Base-by-base conservation (phyloP, 352 stramenopile species). In the Phytophthora tubulina region DNA sequence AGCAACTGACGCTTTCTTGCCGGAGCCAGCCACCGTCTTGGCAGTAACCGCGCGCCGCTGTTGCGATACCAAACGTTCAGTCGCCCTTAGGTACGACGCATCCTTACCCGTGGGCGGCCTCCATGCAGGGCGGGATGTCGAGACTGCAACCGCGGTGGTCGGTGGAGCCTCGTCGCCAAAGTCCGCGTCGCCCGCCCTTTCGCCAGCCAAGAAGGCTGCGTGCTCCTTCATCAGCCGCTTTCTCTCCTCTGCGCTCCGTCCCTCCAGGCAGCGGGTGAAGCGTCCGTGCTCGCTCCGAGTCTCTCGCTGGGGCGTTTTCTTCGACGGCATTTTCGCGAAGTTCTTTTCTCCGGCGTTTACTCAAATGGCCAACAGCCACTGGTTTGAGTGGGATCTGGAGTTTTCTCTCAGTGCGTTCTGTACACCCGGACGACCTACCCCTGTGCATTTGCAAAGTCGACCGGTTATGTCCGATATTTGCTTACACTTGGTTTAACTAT, bases 281-380 rank as follows among this genome's bases (percentile, higher is more conserved):
- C 48, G 36, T 11, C 60, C 49, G 27, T 48, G 39, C 9, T 55
- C 49, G 15, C 48, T 39, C 4, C 61, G 61, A 3, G 50, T 59
- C 14, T 70, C 35, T 4, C 51, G 32, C 3, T 11, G 6, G n/a
- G 7, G 11, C 14, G 36, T 8, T 8, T 8, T 42, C 36, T 42
- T 42, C 36, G n/a, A 13, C 13, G 36, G 36, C 36, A 42, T 42
- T 13, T 13, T 42, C 36, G 13, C 36, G 8, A 2, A 21, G 21
- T 3, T 42, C 36, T 42, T 13, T 42, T 42, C 36, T 4, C 13
- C 3, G 3, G 36, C 36, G 13, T 13, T 1, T 13, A 5, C 36
- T 21, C 21, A 21, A 21, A 21, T 21, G 21, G 21, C 21, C 21
- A 21, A 21, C 21, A 21, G 0, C 21, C 36, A 42, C 36, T 4